Base-by-base conservation (phyloP, 192 early-diverging fungal genomes). In the Podila clonocystis region DNA sequence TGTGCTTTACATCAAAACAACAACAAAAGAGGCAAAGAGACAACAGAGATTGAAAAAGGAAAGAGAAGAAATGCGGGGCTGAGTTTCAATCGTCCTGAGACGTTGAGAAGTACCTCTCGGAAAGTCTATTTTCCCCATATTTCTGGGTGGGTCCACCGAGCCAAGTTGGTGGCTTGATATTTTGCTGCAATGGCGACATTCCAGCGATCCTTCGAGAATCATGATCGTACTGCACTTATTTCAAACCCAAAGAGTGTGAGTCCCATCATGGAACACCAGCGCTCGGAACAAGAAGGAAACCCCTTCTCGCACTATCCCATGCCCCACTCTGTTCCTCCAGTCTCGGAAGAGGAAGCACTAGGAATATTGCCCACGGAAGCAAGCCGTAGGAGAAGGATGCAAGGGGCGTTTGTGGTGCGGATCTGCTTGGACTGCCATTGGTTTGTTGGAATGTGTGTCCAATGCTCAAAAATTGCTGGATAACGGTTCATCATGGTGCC, bases 1-100 rank as follows among this genome's bases (percentile, higher is more conserved):
- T 31, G 20, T 59, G 24, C 11, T 48, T 33, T 62, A 19, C 48
- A 22, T 45, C 41, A 19, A 12, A 17, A 12, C 41, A 45, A 45
- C 41, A 45, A 45, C 0, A 31, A 31, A 26, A 61, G 9, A 29
- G 34, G 34, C 6, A 33, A 62, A 63, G 4, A 20, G 33, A 63
- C 5, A 63, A 63, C 28, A 20, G 24, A 38, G n/a, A 63, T 52
- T 28, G 34, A 61, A 74, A 61, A 62, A 38, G 57, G 52, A 60
- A 38, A 28, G 20, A 9, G 6, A 15, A 52, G 33, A 76, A 67
- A 64, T 72, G 76, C 75, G 75, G 75, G 75, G 75, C 75, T 78
- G 75, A 71, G 75, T 78, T 78, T 67, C 34, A 78, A 76, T 55
- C 41, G 13, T 3, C 41, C 41, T 45, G 41, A 45, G 41, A 45